These are phyloP conservation scores for Lactarius tabidus DNA, from an alignment of 768 basidiomycete genomes.

Conservation along the genomic window DNA sequence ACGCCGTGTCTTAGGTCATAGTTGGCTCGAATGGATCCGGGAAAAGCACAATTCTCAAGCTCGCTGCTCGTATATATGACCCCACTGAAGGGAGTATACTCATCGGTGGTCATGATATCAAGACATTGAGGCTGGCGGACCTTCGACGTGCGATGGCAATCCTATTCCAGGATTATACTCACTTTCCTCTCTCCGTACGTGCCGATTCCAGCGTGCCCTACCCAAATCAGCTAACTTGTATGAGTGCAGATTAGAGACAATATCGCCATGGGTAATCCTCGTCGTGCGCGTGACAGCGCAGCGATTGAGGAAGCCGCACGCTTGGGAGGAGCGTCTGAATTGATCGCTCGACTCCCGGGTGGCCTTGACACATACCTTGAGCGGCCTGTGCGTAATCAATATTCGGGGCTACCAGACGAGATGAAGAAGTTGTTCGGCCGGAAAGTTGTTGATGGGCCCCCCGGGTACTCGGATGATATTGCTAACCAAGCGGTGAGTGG, in stretches of 20 bases:
- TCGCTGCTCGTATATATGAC: slow-evolving; percentile 68
- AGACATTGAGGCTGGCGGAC: slow-evolving; percentile 54
- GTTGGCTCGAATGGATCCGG: slow-evolving; percentile 76
- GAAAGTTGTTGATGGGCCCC: slow-evolving; percentile 34
- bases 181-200: slow-evolving; percentile 71
- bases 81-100: slow-evolving; percentile 63
- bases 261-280: slow-evolving; percentile 68
- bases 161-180: slow-evolving; percentile 78
- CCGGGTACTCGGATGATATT: not conserved
- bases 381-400: slow-evolving; percentile 62
- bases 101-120: slow-evolving; percentile 62
- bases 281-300: slow-evolving; percentile 47
- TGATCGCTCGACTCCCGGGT: slow-evolving; percentile 61
- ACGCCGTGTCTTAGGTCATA: slow-evolving; percentile 47
- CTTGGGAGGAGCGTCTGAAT: slow-evolving; percentile 64
- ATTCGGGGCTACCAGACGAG: slow-evolving; percentile 60
- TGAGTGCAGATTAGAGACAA: slow-evolving; percentile 64
- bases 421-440: slow-evolving; percentile 59
- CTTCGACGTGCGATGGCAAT: slow-evolving; percentile 63
- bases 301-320: slow-evolving; percentile 60
- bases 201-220: not conserved
- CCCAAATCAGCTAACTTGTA: not conserved
- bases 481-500: slow-evolving; percentile 45
- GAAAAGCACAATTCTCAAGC: slow-evolving; percentile 76
- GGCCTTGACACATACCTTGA: slow-evolving; percentile 70